Evolutionary conservation across 164 flowering plant genomes (phyloP).

Genomic region (Dillenia suffruticosa): DNA sequence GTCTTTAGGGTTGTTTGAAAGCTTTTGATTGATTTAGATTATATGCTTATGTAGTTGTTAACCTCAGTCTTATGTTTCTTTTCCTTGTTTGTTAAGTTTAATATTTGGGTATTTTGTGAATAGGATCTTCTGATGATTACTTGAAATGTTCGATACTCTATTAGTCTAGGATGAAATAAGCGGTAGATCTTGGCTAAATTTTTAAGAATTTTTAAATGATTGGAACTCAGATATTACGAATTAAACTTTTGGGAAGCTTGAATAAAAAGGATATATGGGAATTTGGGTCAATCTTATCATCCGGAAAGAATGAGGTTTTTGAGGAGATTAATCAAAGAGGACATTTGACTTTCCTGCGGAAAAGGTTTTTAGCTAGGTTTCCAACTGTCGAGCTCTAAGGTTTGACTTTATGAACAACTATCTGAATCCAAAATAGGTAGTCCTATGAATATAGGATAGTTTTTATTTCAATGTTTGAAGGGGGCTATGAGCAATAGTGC

Average conservation of each 20-base stretch:
- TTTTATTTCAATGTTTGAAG: not conserved
- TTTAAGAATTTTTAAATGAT: no score
- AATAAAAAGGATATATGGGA: not conserved
- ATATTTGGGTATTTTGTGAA: not conserved
- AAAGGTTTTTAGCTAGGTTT: not conserved
- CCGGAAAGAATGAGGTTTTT: not conserved
- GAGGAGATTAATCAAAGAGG: not conserved
- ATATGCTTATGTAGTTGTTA: no score
- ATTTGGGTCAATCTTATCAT: constrained; percentile 2
- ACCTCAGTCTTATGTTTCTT: no score
- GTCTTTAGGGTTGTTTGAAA: not conserved
- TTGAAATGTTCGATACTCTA: no score
- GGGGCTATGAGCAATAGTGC: not conserved
- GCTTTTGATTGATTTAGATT: not conserved
- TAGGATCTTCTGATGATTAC: not conserved
- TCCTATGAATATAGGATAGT: not conserved
- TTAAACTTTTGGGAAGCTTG: not conserved
- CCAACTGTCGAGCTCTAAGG: not conserved
- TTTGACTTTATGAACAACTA: not conserved
- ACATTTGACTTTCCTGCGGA: not conserved
- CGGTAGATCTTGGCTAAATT: no score
- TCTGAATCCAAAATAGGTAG: no score
- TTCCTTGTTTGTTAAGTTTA: no score
- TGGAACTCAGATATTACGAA: not conserved
- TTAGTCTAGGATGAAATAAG: no score